Conservation (phyloP, 2,329 filamentous ascomycete species). For the Scedosporium apiospermum region DNA sequence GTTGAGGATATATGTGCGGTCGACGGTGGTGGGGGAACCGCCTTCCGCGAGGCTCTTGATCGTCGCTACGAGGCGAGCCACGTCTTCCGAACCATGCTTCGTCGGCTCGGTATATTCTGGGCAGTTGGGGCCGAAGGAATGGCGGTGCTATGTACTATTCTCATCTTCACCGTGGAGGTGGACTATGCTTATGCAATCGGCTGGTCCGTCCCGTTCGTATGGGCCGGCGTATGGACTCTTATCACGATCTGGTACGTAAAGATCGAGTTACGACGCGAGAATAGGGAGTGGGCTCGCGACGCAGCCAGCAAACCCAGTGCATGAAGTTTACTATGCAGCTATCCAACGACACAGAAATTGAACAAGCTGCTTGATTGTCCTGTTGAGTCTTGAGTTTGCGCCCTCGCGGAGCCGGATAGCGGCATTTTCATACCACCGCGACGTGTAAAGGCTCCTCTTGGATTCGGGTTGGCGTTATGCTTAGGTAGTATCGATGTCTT, state of each 20-base stretch:
- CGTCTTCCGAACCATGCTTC: slow-evolving; percentile 41
- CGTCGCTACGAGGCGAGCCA: slow-evolving; percentile 42
- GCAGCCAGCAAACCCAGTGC: slow-evolving; percentile 7
- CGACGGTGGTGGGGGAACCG: slow-evolving; percentile 41
- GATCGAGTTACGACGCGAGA: slow-evolving; percentile 16
- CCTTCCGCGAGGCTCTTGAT: slow-evolving; percentile 40
- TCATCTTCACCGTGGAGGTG: slow-evolving; percentile 15
- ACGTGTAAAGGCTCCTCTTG: no score
- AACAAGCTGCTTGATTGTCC: no score
- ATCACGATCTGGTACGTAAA: slow-evolving; percentile 17
- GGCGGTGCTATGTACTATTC: slow-evolving; percentile 14
- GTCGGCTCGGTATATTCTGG: slow-evolving; percentile 42
- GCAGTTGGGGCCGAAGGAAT: slow-evolving; percentile 19
- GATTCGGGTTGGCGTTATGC: no score
- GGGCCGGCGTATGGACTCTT: slow-evolving; percentile 15
- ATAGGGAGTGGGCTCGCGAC: slow-evolving; percentile 16
- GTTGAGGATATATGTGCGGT: slow-evolving; percentile 45
- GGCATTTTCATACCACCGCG: no score
- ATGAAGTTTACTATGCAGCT: not conserved
- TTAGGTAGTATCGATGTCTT: no score
- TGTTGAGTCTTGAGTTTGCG: no score
- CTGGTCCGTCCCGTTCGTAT: slow-evolving; percentile 16
- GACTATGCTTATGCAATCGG: slow-evolving; percentile 15
- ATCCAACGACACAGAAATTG: no score
- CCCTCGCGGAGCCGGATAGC: no score